phyloP scores from a whole-genome alignment of 345 rosid species.

The Citrus australasica region DNA sequence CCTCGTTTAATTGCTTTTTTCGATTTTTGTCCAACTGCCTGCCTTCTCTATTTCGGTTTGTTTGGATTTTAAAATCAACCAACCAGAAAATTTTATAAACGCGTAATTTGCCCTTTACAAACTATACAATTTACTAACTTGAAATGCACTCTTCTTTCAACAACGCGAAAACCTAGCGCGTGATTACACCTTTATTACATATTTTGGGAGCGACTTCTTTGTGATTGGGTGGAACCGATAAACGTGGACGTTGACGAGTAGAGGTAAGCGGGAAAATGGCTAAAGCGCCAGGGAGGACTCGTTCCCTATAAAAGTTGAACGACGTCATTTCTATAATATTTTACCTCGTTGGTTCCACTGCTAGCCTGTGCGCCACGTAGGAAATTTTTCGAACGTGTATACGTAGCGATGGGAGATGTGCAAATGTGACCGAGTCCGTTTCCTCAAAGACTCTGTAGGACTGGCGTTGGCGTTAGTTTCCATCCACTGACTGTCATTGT shows the following conservation, averaged over 20 bases:
- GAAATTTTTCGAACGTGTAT: neutral
- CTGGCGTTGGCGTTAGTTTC: neutral
- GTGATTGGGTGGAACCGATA: neutral
- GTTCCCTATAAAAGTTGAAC: neutral
- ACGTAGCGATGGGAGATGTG: neutral
- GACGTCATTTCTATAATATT: conserved; percentile 8
- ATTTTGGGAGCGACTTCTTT: neutral
- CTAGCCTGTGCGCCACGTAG: neutral
- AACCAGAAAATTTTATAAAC: neutral
- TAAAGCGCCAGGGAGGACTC: conserved; percentile 15
- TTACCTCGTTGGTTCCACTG: neutral
- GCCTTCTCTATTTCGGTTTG: neutral
- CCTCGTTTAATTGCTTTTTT: neutral
- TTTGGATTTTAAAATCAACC: neutral
- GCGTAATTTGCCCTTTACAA: conserved; percentile 2
- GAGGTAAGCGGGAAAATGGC: conserved; percentile 1
- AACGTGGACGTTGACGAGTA: conserved; percentile 4
- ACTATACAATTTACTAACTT: too few species aligned
- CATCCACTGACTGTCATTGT: too few species aligned
- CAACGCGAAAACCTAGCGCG: neutral
- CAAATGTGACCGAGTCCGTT: neutral
- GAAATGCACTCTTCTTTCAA: neutral
- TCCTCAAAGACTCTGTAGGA: neutral
- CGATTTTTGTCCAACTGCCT: neutral
- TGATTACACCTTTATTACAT: neutral